Evolutionary conservation across 768 basidiomycete genomes (phyloP).

Genomic region (Phylloporus arenicola): DNA sequence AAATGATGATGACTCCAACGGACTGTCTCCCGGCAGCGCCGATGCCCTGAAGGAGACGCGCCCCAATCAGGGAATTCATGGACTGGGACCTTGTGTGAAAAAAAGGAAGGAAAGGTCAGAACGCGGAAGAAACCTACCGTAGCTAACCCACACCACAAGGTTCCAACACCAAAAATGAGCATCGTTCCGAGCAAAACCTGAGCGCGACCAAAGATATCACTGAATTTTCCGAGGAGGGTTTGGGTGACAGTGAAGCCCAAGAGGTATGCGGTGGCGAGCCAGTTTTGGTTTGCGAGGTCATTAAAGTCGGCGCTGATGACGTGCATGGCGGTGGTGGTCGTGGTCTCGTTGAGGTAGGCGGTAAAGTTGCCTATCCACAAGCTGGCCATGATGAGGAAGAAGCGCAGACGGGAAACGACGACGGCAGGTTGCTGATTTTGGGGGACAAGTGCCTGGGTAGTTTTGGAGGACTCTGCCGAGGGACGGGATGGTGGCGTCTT

Average conservation of each 20-base stretch:
- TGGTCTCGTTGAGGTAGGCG: conserved; percentile 34
- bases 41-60: conserved; percentile 34
- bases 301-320: conserved; percentile 28
- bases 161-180: conserved; percentile 32
- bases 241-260: conserved; percentile 35
- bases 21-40: conserved; percentile 35
- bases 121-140: conserved; percentile 16
- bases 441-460: not conserved
- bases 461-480: not conserved
- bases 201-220: conserved; percentile 33
- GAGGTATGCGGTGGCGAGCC: conserved; percentile 32
- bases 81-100: conserved; percentile 20
- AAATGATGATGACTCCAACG: conserved; percentile 31
- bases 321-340: conserved; percentile 33
- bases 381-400: conserved; percentile 33
- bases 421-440: conserved; percentile 24
- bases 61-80: conserved; percentile 31
- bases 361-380: conserved; percentile 33
- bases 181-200: conserved; percentile 32
- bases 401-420: conserved; percentile 22
- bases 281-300: conserved; percentile 30
- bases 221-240: conserved; percentile 31
- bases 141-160: conserved; percentile 31
- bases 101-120: too few relatives aligned
- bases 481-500: conserved; percentile 11